These are phyloP conservation scores for Borovskyia barvae DNA, from an alignment of 208 protist species.

Conservation along the genomic window DNA sequence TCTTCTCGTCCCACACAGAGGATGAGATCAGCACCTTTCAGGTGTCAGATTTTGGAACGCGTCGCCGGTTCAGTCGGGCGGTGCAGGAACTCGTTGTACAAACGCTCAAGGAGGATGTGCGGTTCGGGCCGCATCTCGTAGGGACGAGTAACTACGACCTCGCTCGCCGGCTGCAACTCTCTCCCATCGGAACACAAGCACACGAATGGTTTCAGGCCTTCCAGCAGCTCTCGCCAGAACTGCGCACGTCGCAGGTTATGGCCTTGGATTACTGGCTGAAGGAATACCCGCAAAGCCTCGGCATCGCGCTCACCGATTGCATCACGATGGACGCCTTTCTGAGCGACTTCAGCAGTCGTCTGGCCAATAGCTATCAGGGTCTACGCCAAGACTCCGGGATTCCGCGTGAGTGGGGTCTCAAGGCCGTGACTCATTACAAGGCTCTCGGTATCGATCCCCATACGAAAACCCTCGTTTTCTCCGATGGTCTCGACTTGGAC, in stretches of 20 bases:
- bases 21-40: slow-evolving; percentile 53
- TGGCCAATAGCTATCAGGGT: slow-evolving; percentile 63
- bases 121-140: slow-evolving; percentile 54
- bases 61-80: slow-evolving; percentile 75
- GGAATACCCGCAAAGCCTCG: slow-evolving; percentile 82
- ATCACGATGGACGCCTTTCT: slow-evolving; percentile 91
- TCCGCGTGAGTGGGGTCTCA: slow-evolving; percentile 69
- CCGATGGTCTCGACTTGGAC: slow-evolving; percentile 80
- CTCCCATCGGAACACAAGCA: slow-evolving; percentile 78
- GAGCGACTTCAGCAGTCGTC: slow-evolving; percentile 57
- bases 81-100: slow-evolving; percentile 79
- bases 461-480: slow-evolving; percentile 83
- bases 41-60: slow-evolving; percentile 81
- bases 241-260: slow-evolving; percentile 67
- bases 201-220: slow-evolving; percentile 92
- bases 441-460: slow-evolving; percentile 70
- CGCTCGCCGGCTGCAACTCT: slow-evolving; percentile 56
- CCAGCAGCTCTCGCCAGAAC: slow-evolving; percentile 72
- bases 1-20: slow-evolving; percentile 47
- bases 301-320: slow-evolving; percentile 87
- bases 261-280: slow-evolving; percentile 74
- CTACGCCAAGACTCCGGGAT: slow-evolving; percentile 85
- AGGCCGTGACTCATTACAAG: slow-evolving; percentile 79
- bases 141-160: slow-evolving; percentile 89
- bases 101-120: slow-evolving; percentile 40